Percentiles rank a stretch among this genome's conserved stretches.
Evolutionary conservation across 768 basidiomycete genomes (phyloP).

Genomic region (Collybia mongolica): DNA sequence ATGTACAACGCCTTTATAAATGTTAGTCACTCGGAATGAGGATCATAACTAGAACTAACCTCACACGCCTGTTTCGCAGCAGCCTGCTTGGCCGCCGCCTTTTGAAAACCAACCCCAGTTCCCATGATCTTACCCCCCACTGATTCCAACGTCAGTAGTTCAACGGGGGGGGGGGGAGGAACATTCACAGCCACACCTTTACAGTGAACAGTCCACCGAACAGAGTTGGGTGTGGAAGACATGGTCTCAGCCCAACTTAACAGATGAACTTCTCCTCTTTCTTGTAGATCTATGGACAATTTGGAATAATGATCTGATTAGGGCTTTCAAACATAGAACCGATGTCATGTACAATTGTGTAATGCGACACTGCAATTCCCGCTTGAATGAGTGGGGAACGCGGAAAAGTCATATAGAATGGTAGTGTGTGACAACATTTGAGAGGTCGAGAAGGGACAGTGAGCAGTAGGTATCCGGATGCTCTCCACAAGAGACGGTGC

Average conservation of each 20-base stretch:
- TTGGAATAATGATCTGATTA: neutral
- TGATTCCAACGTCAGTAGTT: neutral
- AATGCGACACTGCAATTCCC: constrained; percentile 17
- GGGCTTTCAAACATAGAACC: neutral
- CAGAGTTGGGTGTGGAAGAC: constrained; percentile 2
- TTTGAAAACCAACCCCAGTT: constrained; percentile 14
- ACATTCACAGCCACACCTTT: constrained; percentile 10
- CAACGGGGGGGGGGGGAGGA: neutral
- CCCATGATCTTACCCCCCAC: constrained; percentile 18
- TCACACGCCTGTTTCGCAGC: constrained; percentile 21
- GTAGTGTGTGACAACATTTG: constrained; percentile 7
- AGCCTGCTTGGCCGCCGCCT: constrained; percentile 15
- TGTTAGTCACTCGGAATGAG: too few relatives aligned
- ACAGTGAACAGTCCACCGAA: constrained; percentile 18
- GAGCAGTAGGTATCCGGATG: neutral
- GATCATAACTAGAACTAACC: constrained; percentile 3
- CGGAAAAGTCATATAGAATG: neutral
- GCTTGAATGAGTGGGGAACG: constrained; percentile 5
- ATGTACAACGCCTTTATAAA: too few relatives aligned
- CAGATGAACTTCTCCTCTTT: constrained; percentile 12
- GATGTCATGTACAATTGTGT: constrained; percentile 13
- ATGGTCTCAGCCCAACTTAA: constrained; percentile 18
- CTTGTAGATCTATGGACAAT: constrained; percentile 16
- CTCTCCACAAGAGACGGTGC: too few relatives aligned
- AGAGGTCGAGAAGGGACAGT: neutral